These are phyloP conservation scores for Dactylellina haptotyla DNA, from an alignment of 2,329 filamentous ascomycete genomes.

Conservation along the genomic window DNA sequence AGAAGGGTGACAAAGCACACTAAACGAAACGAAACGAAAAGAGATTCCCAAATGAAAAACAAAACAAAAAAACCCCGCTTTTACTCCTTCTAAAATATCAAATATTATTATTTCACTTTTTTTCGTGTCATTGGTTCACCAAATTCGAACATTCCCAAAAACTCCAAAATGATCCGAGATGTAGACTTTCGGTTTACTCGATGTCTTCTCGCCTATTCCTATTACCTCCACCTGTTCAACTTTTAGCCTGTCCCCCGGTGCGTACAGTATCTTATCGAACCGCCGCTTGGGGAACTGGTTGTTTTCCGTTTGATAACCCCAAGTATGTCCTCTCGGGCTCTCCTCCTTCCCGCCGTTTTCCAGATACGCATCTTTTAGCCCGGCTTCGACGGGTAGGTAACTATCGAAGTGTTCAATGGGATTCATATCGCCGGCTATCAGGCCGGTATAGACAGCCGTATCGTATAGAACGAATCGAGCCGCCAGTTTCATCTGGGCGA, in stretches of 20 bases:
- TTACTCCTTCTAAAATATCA: not conserved
- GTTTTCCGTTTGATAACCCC: slow-evolving; percentile 66
- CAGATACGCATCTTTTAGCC: slow-evolving; percentile 67
- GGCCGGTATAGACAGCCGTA: slow-evolving; percentile 61
- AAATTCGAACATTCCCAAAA: slow-evolving; percentile 38
- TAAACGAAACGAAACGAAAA: not conserved
- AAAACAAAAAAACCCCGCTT: not conserved
- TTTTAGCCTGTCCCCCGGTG: slow-evolving; percentile 32
- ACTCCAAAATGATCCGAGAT: slow-evolving; percentile 52
- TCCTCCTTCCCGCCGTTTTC: slow-evolving; percentile 66
- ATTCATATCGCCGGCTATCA: slow-evolving; percentile 70
- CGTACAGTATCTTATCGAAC: slow-evolving; percentile 50
- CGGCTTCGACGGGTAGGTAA: slow-evolving; percentile 65
- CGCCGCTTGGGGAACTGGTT: slow-evolving; percentile 33
- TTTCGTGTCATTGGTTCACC: slow-evolving; percentile 10
- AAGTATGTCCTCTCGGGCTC: slow-evolving; percentile 67
- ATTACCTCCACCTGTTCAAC: slow-evolving; percentile 41
- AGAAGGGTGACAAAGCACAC: not conserved
- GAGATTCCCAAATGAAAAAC: slow-evolving; percentile 4
- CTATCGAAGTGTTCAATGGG: slow-evolving; percentile 69
- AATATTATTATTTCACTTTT: not conserved
- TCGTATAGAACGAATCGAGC: slow-evolving; percentile 63
- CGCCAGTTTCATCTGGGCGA: slow-evolving; percentile 64
- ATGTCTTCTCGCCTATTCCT: slow-evolving; percentile 43
- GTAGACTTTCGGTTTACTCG: slow-evolving; percentile 28